Percentiles rank a stretch among this genome's conserved stretches.
Conservation (phyloP, 2,329 filamentous ascomycete species). For the Penicillium sumatraense region DNA sequence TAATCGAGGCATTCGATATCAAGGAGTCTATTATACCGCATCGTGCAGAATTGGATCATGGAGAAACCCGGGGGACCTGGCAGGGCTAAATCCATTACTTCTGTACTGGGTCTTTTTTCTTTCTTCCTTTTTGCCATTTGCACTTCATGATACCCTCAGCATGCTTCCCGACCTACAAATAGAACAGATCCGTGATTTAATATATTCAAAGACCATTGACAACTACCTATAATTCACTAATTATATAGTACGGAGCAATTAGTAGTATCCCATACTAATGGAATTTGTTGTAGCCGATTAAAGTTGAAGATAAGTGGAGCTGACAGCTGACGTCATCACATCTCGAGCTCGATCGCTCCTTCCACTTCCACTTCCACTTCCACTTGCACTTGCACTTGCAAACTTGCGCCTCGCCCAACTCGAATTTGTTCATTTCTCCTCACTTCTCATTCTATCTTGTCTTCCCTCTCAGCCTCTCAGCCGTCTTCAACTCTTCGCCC, state of each 20-base stretch:
- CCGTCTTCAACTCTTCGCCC: background rate
- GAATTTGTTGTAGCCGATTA: no score
- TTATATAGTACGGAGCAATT: no score
- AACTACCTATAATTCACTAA: no score
- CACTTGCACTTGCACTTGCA: no score
- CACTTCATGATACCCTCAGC: background rate
- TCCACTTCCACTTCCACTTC: no score
- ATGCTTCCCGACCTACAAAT: background rate
- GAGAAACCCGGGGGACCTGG: conserved; percentile 63
- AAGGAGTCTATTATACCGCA: conserved; percentile 84
- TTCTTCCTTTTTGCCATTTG: background rate
- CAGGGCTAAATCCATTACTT: conserved; percentile 57
- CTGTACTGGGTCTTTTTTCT: no score
- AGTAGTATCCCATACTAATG: no score
- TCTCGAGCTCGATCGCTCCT: background rate
- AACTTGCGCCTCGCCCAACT: background rate
- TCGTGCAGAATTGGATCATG: conserved; percentile 65
- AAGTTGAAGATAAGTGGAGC: no score
- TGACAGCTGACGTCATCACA: background rate
- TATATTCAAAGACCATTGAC: no score
- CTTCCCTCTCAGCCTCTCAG: background rate
- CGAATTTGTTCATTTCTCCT: background rate
- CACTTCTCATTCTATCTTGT: background rate
- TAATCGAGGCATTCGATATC: conserved; percentile 78
- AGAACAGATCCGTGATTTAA: no score